Conservation (phyloP, 495 filamentous ascomycete species). For the Neurospora sp. region DNA sequence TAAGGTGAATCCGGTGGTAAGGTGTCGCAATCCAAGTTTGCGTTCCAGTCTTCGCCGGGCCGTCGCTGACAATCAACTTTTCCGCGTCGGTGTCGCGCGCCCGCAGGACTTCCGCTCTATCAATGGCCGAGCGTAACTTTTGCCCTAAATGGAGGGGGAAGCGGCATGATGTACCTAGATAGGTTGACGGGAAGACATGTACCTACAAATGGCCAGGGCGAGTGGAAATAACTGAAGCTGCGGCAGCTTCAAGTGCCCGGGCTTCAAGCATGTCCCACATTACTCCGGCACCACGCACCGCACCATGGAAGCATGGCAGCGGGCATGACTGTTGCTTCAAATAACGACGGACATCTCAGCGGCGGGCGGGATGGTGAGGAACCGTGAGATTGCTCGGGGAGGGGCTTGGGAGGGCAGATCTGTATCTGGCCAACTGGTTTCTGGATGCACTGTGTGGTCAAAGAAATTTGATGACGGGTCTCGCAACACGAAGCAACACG, state of each 20-base stretch:
- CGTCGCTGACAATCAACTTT: background rate
- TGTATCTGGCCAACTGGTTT: conserved; percentile 3
- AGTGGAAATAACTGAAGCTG: background rate
- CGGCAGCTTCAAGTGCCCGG: background rate
- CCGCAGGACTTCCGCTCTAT: background rate
- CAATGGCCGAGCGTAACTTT: background rate
- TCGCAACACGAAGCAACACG: background rate
- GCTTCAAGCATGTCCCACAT: background rate
- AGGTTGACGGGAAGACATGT: background rate
- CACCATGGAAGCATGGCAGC: background rate
- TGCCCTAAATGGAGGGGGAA: background rate
- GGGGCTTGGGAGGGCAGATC: conserved; percentile 1
- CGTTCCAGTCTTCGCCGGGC: background rate
- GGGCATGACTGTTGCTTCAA: background rate
- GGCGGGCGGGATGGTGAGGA: background rate
- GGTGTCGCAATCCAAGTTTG: background rate
- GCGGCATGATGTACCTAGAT: background rate
- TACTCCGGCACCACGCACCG: background rate
- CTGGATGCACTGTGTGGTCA: conserved; percentile 4
- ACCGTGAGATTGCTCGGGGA: background rate
- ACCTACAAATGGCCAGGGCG: background rate
- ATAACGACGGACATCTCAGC: background rate
- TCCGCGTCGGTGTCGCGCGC: background rate
- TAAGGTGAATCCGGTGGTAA: background rate
- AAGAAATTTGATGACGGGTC: conserved; percentile 6